phyloP scores from a whole-genome alignment of 2,329 filamentous ascomycete species.

The Monilinia fructigena region DNA sequence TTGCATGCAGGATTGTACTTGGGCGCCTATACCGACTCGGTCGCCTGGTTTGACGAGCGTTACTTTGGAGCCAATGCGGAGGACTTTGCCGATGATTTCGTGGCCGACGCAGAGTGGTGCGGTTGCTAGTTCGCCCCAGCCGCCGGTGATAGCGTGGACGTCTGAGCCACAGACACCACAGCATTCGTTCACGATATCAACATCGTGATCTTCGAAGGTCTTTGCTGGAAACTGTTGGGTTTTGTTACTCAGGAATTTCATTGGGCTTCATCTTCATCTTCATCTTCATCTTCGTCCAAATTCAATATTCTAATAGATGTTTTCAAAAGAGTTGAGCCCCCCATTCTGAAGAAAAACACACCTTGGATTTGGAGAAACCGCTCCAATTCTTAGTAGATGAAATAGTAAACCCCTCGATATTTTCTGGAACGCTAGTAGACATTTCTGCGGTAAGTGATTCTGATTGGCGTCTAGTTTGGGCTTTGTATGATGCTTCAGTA shows the following conservation, averaged over 20 bases:
- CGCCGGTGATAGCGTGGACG: slow-evolving; percentile 36
- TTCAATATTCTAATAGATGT: not conserved
- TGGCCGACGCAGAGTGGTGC: slow-evolving; percentile 45
- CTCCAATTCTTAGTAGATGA: slow-evolving; percentile 34
- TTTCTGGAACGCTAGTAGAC: slow-evolving; percentile 45
- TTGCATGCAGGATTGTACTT: slow-evolving; percentile 48
- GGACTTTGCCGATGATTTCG: slow-evolving; percentile 48
- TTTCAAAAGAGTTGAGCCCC: no score
- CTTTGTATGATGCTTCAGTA: not conserved
- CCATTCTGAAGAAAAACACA: not conserved
- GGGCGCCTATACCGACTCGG: slow-evolving; percentile 53
- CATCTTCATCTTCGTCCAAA: not conserved
- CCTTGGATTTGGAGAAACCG: slow-evolving; percentile 33
- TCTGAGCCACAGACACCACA: slow-evolving; percentile 49
- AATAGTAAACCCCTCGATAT: slow-evolving; percentile 61
- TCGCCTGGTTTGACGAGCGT: slow-evolving; percentile 52
- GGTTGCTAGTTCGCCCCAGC: slow-evolving; percentile 29
- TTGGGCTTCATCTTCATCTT: not conserved
- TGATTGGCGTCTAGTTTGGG: not conserved
- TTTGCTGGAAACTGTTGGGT: slow-evolving; percentile 47
- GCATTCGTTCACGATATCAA: slow-evolving; percentile 78
- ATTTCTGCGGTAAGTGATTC: not conserved
- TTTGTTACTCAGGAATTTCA: not conserved
- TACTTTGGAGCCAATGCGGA: slow-evolving; percentile 60
- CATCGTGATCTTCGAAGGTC: slow-evolving; percentile 79